Conservation (phyloP, 1,139 yeast genomes). For the Diutina siamensis region DNA sequence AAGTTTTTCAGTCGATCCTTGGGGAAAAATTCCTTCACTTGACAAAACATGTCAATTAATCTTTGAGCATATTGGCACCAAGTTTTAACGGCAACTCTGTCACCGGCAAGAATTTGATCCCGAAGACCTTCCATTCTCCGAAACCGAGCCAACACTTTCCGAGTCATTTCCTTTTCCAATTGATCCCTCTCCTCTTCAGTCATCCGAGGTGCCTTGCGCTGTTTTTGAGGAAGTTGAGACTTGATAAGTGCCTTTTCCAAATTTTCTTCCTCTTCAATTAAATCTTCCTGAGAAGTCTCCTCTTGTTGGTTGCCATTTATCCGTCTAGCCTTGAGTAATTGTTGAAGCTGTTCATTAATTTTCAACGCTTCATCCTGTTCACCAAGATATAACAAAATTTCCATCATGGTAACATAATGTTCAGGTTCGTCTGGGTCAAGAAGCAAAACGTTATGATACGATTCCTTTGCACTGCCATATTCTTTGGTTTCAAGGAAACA, state of each 20-base stretch:
- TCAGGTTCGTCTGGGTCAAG: slow-evolving; percentile 59
- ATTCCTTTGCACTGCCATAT: slow-evolving; percentile 54
- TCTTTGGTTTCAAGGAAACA: slow-evolving; percentile 70
- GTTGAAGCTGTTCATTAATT: slow-evolving; percentile 7
- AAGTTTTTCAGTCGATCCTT: slow-evolving; percentile 59
- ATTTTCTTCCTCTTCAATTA: slow-evolving; percentile 7
- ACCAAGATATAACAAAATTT: slow-evolving; percentile 63
- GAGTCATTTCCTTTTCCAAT: slow-evolving; percentile 45
- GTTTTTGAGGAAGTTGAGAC: slow-evolving; percentile 12
- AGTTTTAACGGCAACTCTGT: slow-evolving; percentile 51
- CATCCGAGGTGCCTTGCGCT: slow-evolving; percentile 16
- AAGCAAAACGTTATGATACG: slow-evolving; percentile 46
- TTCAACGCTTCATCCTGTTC: slow-evolving; percentile 46
- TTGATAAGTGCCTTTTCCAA: slow-evolving; percentile 16
- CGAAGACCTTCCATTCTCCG: slow-evolving; percentile 49
- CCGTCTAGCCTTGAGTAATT: slow-evolving; percentile 7
- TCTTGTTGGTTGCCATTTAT: slow-evolving; percentile 7
- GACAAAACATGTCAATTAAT: slow-evolving; percentile 68
- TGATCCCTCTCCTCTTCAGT: slow-evolving; percentile 47
- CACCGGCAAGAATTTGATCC: slow-evolving; percentile 41
- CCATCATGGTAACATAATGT: slow-evolving; percentile 68
- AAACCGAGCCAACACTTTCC: slow-evolving; percentile 54
- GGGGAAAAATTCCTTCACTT: slow-evolving; percentile 69
- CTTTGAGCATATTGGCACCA: slow-evolving; percentile 85
- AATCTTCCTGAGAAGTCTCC: slow-evolving; percentile 6